Base-by-base conservation (phyloP, 768 basidiomycete genomes). In the Kwoniella dejecticola region DNA sequence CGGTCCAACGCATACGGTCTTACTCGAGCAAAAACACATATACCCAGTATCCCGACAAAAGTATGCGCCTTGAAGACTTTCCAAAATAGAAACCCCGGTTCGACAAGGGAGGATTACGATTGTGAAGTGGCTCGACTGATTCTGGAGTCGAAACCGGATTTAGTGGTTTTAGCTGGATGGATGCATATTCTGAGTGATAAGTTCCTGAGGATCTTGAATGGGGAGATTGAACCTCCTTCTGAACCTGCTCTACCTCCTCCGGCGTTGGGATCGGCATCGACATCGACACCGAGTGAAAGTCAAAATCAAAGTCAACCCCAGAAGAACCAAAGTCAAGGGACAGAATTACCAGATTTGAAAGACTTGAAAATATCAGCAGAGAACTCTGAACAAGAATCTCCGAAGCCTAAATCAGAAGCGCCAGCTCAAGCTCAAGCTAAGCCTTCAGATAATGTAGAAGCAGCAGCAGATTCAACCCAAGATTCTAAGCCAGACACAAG, bases 101-200 rank as follows among this genome's bases (percentile, higher is more conserved):
- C 85, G 67, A 89, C 89, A 4, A 82, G 95, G 19, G 81, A 84
- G 46, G 90, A 95, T 74, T 97, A 96, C 79, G 95, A 95, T 73
- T 80, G 81, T 2, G 89, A 90, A 73, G 84, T 94, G 1, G 91
- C 90, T 7, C 80, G 84, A 30, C 83, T 86, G 53, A 86, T 91
- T 3, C 71, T 89, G 4, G 74, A 79, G 24, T 84, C 82, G n/a
- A 59, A 60, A 30, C 95, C 95, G 0, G 90, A 97, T 78, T 77
- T 95, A 24, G 85, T 98, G 48, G 89, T 98, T 6, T 83, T 98
- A n/a, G 96, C 95, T 0, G 96, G 96, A 0, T 99, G 92, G 91
- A 97, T 99, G 95, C 94, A 98, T 72, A 90, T 98, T 70, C 83
- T 97, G 60, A 86, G 88, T 59, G 87, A 90, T 53, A 81, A 81